Percentiles rank a stretch among this genome's conserved stretches.
phyloP scores from a whole-genome alignment of 768 basidiomycete genomes.

The Cystofilobasidium capitatum region DNA sequence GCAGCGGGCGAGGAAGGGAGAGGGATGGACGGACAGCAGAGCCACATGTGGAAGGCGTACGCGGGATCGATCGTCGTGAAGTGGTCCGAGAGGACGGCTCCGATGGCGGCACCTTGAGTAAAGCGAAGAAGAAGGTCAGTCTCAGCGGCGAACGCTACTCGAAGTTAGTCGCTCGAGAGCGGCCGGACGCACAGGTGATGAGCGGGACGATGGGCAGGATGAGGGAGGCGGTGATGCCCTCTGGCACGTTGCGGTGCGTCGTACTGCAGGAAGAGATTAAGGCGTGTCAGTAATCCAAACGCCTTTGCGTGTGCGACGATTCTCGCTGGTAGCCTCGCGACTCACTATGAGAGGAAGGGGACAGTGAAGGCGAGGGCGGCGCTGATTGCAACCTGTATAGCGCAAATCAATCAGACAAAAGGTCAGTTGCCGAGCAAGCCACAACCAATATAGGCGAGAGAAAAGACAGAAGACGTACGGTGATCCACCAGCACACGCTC shows the following conservation, averaged over 20 bases:
- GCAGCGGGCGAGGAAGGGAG: background rate
- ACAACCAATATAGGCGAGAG: background rate
- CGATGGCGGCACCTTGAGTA: slow-evolving; percentile 24
- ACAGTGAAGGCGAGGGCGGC: slow-evolving; percentile 21
- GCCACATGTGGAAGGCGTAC: slow-evolving; percentile 26
- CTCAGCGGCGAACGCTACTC: background rate
- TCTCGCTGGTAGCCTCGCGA: too few relatives aligned
- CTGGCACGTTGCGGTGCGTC: slow-evolving; percentile 27
- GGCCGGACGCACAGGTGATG: slow-evolving; percentile 23
- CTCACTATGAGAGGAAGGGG: slow-evolving; percentile 25
- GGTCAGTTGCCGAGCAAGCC: background rate
- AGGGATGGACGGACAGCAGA: slow-evolving; percentile 11
- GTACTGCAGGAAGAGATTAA: too few relatives aligned
- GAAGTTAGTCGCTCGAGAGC: background rate
- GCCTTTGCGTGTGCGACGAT: too few relatives aligned
- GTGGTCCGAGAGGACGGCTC: slow-evolving; percentile 25
- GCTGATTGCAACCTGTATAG: slow-evolving; percentile 12
- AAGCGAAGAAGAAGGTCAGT: background rate
- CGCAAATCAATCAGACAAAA: slow-evolving; percentile 1
- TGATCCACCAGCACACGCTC: slow-evolving; percentile 24
- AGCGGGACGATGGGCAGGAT: slow-evolving; percentile 28
- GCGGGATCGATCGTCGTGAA: slow-evolving; percentile 13
- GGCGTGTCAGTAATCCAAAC: too few relatives aligned
- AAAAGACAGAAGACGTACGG: background rate
- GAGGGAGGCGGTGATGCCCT: slow-evolving; percentile 21